Base-by-base conservation (phyloP, 495 filamentous ascomycete species). In the Rhypophila decipiens region DNA sequence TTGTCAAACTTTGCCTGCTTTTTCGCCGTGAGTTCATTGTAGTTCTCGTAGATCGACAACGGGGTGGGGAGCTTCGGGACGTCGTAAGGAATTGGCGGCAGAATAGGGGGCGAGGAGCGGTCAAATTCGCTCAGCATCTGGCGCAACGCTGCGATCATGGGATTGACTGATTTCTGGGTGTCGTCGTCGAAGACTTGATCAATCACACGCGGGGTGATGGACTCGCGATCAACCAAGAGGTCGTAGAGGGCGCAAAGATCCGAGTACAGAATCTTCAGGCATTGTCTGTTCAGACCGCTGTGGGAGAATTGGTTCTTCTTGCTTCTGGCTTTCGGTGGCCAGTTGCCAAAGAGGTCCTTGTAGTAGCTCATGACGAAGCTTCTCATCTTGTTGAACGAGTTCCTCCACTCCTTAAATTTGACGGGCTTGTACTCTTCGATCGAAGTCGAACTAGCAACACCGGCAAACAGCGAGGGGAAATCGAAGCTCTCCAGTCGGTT, bases 301-400 rank as follows among this genome's bases (percentile, higher is more conserved):
- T 88, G 88, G 15, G 86, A 84, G 39, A 95, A 93, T 10, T 83
- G 76, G 57, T 95, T 95, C 73, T 95, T 96, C 73, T 96, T 96
- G 33, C 82, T 89, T 42, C 74, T 79, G 0, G 88, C 89, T 61
- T 90, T 93, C 29, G 94, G 93, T 17, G 94, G 90, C 93, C 93
- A 98, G 42, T 84, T 83, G 33, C 94, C 94, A 59, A 95, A 94
- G 42, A 80, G 77, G 39, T 80, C 66, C 57, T 89, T 89, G 65
- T 93, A 94, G 66, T 88, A 86, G 41, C 72, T 70, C 41, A 95
- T 71, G 13, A 86, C 75, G 51, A 86, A 85, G 46, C 80, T 84
- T 29, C 88, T 78, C 74, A 89, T 86, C 21, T 80, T 74, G 38
- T 75, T 66, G 61, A 91, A 96, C 1, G 80, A 71, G 1, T 68